These are phyloP conservation scores for Choiromyces venosus DNA, from an alignment of 495 filamentous ascomycete genomes.

Conservation along the genomic window DNA sequence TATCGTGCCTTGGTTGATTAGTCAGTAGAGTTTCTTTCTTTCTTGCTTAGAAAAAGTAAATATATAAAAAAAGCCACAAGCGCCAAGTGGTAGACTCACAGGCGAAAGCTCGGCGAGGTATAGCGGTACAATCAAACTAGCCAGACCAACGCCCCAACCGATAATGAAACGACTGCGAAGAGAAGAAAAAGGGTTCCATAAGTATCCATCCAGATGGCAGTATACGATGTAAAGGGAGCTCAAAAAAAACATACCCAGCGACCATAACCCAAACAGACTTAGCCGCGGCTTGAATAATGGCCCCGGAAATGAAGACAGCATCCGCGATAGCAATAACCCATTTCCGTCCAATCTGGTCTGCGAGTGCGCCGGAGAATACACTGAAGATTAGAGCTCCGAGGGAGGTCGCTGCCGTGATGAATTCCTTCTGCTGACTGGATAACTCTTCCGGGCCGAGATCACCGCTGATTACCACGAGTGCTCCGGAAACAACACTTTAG, in stretches of 20 bases:
- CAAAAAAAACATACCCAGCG: slow-evolving; percentile 49
- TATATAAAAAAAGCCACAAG: neutral
- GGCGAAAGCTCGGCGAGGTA: slow-evolving; percentile 57
- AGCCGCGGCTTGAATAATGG: slow-evolving; percentile 62
- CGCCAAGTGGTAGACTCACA: slow-evolving; percentile 2
- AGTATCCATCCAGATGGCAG: neutral
- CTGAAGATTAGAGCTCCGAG: slow-evolving; percentile 71
- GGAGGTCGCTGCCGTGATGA: slow-evolving; percentile 76
- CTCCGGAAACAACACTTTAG: slow-evolving; percentile 82
- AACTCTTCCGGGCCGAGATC: slow-evolving; percentile 63
- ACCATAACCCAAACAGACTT: slow-evolving; percentile 65
- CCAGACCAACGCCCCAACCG: slow-evolving; percentile 73
- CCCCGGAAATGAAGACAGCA: slow-evolving; percentile 67
- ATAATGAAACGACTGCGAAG: slow-evolving; percentile 60
- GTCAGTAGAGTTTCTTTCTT: neutral
- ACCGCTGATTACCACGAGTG: slow-evolving; percentile 67
- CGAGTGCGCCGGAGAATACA: slow-evolving; percentile 65
- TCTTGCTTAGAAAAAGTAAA: neutral
- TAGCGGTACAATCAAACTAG: slow-evolving; percentile 75
- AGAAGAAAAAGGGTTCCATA: neutral
- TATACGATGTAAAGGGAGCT: neutral
- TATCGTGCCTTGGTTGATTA: slow-evolving; percentile 43
- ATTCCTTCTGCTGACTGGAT: slow-evolving; percentile 69
- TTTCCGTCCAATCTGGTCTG: slow-evolving; percentile 68
- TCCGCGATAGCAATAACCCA: slow-evolving; percentile 75